Evolutionary conservation across 1,284 basidiomycete species (phyloP), one percentile per base, ranked within the genome.

Genomic region (Sanghuangporus weigelae): DNA sequence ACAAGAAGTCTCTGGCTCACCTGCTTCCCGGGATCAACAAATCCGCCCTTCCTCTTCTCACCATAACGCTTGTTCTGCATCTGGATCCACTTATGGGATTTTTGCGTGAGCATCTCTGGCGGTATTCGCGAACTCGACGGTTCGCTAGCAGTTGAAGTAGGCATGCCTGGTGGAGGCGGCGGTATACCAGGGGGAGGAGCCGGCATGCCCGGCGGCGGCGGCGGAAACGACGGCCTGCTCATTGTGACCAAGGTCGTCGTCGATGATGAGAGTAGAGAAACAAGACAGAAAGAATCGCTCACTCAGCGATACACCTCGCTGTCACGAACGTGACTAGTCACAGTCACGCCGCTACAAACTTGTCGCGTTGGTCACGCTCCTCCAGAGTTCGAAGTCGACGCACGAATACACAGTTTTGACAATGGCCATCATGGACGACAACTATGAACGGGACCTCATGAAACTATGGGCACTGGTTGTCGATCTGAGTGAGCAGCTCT

Each of bases 21-120:
- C 83, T 95, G 93, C 77, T 96, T 96, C 59, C 93, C 95, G 82
- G 94, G 92, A 74, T 96, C 95, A 68, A 96, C 86, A 71, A 89
- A 93, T 35, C 91, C 93, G 44, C 91, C 92, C 74, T 89, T 94
- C 66, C 90, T 81, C 77, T 94, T 92, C 77, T 95, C 91, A 57
- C 92, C 92, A 70, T 93, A 96, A 67, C 95, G 84, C 74, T 90
- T 93, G 77, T 84, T 89, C 79, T 96, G 95, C 85, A 94, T 92
- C 71, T 94, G 91, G 65, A 91, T 82, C 95, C 95, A 97, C 79
- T 96, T 96, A 78, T 92, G 87, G 53, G 92, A 87, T 78, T 96
- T 96, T 74, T 90, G 85, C 31, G 87, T 86, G 65, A 96, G 81
- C 64, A 83, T 80, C 77, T 95, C 92, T 39, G 84, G 83, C n/a